Evolutionary conservation across 148 eudicot species (phyloP), one percentile per base, ranked within the genome.

Genomic region (Rhododendron ferrugineum): DNA sequence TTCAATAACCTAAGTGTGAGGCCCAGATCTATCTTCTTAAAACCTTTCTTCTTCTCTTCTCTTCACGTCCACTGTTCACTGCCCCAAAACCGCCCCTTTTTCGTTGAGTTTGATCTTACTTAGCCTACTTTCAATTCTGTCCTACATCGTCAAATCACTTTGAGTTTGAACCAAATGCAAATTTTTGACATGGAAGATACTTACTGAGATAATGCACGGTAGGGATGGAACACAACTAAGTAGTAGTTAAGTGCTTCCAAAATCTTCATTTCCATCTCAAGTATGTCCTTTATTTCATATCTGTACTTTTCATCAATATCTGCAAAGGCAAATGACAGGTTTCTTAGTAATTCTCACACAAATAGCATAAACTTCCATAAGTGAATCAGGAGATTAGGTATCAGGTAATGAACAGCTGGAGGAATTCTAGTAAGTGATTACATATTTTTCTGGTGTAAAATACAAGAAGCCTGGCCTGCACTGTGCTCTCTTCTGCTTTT

Each of bases 231-330:
- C 82, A 97, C 95, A 86, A 95, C 98, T 85, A 95, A 88, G 86
- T 93, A 95, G 89, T 94, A 97, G 87, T 95, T 89, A 70, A 97
- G 94, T 50, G 98, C 99, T 92, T 97, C 99, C 89, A 97, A 89
- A 80, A 95, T 88, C 92, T 92, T 97, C 99, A 97, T 97, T 90
- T 97, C 99, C 99, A 95, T 97, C 89, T 97, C 99, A 83, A 97
- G 98, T 89, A 97, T 93, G 87, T 97, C 99, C 89, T 97, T 97
- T 81, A 92, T 95, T 84, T 97, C 99, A 91, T 87, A 95, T 34
- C 94, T 91, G 86, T 89, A 94, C 93, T 92, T 91, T 37, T 97
- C 98, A 81, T 93, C 96, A 1, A 91, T 79, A 88, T 92, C 98
- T 97, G 95, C 90, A 84, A 83, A 87, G 62, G 62, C 44, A 54